phyloP scores from a whole-genome alignment of 495 filamentous ascomycete genomes.

The Penicillium flavigenum region DNA sequence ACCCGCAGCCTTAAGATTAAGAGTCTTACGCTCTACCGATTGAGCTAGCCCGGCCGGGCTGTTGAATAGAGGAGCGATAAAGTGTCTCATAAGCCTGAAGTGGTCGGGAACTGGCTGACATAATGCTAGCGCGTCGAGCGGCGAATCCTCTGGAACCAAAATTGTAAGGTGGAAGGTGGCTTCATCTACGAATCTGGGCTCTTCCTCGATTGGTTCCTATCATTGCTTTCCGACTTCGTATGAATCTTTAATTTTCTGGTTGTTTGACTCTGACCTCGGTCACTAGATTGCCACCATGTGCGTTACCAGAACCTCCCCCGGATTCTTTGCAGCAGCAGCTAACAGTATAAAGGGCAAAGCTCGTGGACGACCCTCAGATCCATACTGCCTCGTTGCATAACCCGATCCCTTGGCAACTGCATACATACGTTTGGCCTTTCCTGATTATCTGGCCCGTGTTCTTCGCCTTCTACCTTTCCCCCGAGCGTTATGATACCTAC shows the following conservation, averaged over 20 bases:
- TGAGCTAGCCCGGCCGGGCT: constrained; percentile 53
- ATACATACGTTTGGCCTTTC: constrained; percentile 92
- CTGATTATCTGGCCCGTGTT: constrained; percentile 86
- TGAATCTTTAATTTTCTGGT: constrained; percentile 31
- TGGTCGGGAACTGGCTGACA: neutral
- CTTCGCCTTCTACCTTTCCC: constrained; percentile 77
- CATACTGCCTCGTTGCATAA: constrained; percentile 82
- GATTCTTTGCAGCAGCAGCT: constrained; percentile 17
- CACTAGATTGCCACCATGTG: constrained; percentile 42
- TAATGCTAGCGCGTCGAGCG: constrained; percentile 26
- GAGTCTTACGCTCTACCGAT: constrained; percentile 61
- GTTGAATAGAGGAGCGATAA: neutral
- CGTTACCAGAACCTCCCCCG: constrained; percentile 16
- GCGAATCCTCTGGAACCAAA: constrained; percentile 39
- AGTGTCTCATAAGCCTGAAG: neutral
- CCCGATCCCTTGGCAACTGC: constrained; percentile 76
- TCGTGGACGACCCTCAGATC: constrained; percentile 91
- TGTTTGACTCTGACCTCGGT: constrained; percentile 38
- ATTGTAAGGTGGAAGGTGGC: constrained; percentile 42
- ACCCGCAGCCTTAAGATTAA: constrained; percentile 62
- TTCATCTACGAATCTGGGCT: constrained; percentile 32
- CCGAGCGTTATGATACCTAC: constrained; percentile 82
- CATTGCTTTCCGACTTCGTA: constrained; percentile 22
- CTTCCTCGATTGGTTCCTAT: constrained; percentile 17
- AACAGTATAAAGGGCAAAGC: constrained; percentile 57